Evolutionary conservation across 2,329 filamentous ascomycete genomes (phyloP).

Genomic region (Harringtonia aguacate): DNA sequence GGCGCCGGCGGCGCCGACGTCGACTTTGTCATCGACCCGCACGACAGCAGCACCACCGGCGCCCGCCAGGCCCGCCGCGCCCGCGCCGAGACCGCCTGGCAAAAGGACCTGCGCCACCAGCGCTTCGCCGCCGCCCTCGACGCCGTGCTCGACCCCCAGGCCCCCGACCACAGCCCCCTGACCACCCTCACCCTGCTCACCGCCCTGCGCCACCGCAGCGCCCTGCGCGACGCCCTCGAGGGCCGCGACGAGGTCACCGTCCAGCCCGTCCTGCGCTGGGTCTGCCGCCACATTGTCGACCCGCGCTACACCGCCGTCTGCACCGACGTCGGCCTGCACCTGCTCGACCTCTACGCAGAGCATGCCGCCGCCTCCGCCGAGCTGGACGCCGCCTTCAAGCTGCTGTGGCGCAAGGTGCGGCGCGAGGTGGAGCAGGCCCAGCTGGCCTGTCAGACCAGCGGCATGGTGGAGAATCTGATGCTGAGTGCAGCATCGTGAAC

Average conservation of each 20-base stretch:
- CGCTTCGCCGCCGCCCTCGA: constrained; percentile 72
- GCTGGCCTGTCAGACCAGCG: constrained; percentile 67
- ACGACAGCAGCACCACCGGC: constrained; percentile 12
- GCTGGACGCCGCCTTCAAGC: constrained; percentile 59
- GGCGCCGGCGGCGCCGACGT: constrained; percentile 62
- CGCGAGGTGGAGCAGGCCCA: constrained; percentile 75
- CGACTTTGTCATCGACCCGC: constrained; percentile 68
- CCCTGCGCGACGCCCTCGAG: constrained; percentile 68
- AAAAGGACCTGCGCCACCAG: constrained; percentile 67
- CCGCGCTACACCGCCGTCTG: constrained; percentile 72
- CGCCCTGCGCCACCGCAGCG: constrained; percentile 78
- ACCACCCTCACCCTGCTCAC: constrained; percentile 67
- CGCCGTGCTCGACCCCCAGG: constrained; percentile 51
- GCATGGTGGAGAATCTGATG: constrained; percentile 72
- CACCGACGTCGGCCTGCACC: constrained; percentile 69
- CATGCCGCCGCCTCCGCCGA: constrained; percentile 64
- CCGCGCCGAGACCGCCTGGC: constrained; percentile 63
- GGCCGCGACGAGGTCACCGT: constrained; percentile 72
- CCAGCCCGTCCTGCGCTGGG: constrained; percentile 74
- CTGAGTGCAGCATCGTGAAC: constrained; percentile 24
- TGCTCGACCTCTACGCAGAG: constrained; percentile 81
- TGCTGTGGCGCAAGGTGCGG: constrained; percentile 59
- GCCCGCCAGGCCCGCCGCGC: constrained; percentile 25
- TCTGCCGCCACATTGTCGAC: constrained; percentile 69
- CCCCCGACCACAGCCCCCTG: constrained; percentile 45